Evolutionary conservation across 371 early-diverging fungal genomes (phyloP), one percentile per base, ranked within the genome.

Genomic region (Haplosporangium sp.): DNA sequence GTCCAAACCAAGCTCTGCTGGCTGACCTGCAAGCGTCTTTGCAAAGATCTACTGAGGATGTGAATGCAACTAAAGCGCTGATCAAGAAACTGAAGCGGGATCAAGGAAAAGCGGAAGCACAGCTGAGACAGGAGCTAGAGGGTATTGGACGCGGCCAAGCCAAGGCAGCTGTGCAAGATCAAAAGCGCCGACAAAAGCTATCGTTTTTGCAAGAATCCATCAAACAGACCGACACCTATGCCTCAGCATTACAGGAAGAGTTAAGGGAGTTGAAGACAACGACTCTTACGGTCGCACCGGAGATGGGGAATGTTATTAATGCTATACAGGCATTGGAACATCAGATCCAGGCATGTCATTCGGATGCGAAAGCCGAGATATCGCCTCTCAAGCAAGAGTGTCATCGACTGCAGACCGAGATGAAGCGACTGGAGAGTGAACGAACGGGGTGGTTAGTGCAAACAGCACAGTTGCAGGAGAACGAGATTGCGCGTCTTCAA

Each of bases 51-150:
- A 45, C 58, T 10, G 73, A 72, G 6, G 69, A 73, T 6, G 51
- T 66, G 1, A 55, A 23, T 5, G 55, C 69, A 4, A 59, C 62
- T 21, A 69, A 58, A 7, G 64, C 63, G 1, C 45, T 68, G 0
- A 42, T 79, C 46, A 79, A 79, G 50, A 79, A 79, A 47, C 50
- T 72, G n/a, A 79, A 69, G 56, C 73, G 73, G n/a, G 80, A 79
- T 37, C 80, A 79, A 43, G 41, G 55, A n/a, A 79, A 79, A 20
- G 10, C 52, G 0, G 80, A 79, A 62, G 46, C 80, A 0, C 55
- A 59, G 7, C 18, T 79, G 43, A 51, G 69, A 21, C 80, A 79
- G 55, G 80, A 79, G n/a, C 48, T 79, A 5, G 80, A 79, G 48
- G 80, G 73, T 0, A 72, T 79, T 29, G 80, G 73, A 14, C 73